Conservation (phyloP, 768 basidiomycete species). For the Macrolepiota dolichaula region DNA sequence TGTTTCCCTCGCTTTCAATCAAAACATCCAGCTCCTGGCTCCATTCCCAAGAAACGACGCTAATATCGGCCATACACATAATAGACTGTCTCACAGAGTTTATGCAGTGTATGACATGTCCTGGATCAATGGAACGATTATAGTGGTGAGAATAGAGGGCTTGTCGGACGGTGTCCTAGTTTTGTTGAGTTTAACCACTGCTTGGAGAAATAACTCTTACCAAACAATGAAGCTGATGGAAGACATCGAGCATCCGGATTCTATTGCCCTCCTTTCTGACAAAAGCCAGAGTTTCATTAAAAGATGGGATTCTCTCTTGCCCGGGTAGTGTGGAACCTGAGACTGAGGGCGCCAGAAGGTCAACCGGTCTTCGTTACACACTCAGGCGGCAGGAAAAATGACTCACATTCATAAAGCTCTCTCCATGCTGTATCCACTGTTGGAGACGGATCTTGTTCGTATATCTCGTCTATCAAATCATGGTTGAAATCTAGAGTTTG, state of each 20-base stretch:
- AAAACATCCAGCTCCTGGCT: neutral
- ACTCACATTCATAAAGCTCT: constrained; percentile 3
- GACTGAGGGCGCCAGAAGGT: neutral
- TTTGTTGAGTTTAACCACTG: neutral
- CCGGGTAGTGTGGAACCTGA: constrained; percentile 3
- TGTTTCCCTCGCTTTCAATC: neutral
- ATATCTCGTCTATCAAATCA: neutral
- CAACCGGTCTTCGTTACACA: neutral
- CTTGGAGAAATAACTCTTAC: neutral
- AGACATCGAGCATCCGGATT: constrained; percentile 2
- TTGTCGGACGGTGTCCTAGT: neutral
- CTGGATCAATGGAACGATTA: neutral
- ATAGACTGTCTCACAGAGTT: constrained; percentile 7
- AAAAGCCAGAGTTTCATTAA: neutral
- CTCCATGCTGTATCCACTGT: constrained; percentile 3
- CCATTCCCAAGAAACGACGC: constrained; percentile 7
- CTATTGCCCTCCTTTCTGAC: neutral
- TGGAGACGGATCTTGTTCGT: neutral
- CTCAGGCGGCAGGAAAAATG: neutral
- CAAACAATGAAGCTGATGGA: constrained; percentile 8
- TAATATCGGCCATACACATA: constrained; percentile 7
- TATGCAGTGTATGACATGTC: constrained; percentile 3
- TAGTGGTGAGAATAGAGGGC: constrained; percentile 3
- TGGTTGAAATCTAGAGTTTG: neutral
- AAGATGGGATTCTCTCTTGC: neutral